Conservation (phyloP, 2,329 filamentous ascomycete genomes). For the Botrytis aclada region DNA sequence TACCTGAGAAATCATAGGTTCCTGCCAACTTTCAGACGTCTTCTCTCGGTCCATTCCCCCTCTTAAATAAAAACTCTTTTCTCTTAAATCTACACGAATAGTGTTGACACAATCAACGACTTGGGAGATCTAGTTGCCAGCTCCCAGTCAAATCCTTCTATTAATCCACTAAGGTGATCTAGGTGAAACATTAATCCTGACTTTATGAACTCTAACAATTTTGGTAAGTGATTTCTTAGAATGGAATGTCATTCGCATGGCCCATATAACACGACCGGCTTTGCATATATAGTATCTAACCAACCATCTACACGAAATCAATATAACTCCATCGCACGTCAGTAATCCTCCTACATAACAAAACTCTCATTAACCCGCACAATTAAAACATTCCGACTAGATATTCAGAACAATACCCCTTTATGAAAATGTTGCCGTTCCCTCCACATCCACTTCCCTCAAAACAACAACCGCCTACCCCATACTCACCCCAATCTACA, state of each 20-base stretch:
- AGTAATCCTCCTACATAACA: background rate
- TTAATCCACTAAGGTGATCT: background rate
- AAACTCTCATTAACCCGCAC: background rate
- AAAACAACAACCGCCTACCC: background rate
- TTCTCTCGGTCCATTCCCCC: background rate
- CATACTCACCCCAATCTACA: no score
- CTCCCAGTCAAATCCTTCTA: background rate
- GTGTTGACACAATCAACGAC: background rate
- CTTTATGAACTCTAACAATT: background rate
- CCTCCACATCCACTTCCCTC: no score
- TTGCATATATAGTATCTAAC: background rate
- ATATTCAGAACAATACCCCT: background rate
- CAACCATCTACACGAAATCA: background rate
- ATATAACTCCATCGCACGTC: background rate
- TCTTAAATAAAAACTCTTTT: background rate
- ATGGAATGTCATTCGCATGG: background rate
- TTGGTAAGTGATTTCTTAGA: background rate
- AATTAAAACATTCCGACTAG: background rate
- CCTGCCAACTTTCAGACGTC: background rate
- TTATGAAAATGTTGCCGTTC: no score
- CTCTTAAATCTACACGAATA: background rate
- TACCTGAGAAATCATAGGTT: background rate
- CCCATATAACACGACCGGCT: background rate
- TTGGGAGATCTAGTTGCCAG: background rate
- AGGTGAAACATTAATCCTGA: background rate